phyloP scores from a whole-genome alignment of 2,329 filamentous ascomycete genomes.

The Venturia nashicola region DNA sequence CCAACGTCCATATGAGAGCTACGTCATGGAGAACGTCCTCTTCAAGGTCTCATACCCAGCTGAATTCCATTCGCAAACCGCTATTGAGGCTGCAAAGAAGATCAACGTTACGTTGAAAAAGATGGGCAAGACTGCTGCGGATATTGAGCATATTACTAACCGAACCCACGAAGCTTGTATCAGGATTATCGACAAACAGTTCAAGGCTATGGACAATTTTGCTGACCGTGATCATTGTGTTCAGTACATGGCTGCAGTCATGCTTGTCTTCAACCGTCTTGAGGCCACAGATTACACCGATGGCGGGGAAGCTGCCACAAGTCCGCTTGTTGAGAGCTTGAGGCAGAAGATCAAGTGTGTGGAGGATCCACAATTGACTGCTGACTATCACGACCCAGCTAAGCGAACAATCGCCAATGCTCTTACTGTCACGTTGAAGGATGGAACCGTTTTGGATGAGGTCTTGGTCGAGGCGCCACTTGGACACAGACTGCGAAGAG shows the following conservation, averaged over 20 bases:
- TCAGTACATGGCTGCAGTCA: constrained; percentile 88
- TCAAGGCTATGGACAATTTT: constrained; percentile 99
- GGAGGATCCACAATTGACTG: constrained; percentile 88
- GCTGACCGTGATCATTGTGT: constrained; percentile 99
- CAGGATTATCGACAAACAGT: constrained; percentile 99
- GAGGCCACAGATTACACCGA: constrained; percentile 90
- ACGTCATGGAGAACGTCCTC: constrained; percentile 99
- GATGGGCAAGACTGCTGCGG: constrained; percentile 79
- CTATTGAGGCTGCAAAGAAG: constrained; percentile 85
- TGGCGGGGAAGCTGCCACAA: constrained; percentile 82
- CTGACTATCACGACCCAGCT: constrained; percentile 86
- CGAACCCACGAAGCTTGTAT: constrained; percentile 97
- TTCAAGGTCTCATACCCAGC: constrained; percentile 99
- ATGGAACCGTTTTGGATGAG: constrained; percentile 84
- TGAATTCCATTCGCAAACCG: constrained; percentile 98
- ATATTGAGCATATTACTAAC: constrained; percentile 84
- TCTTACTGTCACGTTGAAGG: constrained; percentile 85
- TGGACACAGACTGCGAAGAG: constrained; percentile 78
- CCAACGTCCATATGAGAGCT: constrained; percentile 91
- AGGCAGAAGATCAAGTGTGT: constrained; percentile 91
- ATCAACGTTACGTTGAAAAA: constrained; percentile 72
- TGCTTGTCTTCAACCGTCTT: constrained; percentile 90
- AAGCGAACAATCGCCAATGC: constrained; percentile 97
- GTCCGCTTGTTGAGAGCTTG: constrained; percentile 77
- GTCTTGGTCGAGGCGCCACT: constrained; percentile 88